Percentiles rank a stretch among this genome's conserved stretches.
Evolutionary conservation across 768 basidiomycete species (phyloP).

Genomic region (Amanita thiersii): DNA sequence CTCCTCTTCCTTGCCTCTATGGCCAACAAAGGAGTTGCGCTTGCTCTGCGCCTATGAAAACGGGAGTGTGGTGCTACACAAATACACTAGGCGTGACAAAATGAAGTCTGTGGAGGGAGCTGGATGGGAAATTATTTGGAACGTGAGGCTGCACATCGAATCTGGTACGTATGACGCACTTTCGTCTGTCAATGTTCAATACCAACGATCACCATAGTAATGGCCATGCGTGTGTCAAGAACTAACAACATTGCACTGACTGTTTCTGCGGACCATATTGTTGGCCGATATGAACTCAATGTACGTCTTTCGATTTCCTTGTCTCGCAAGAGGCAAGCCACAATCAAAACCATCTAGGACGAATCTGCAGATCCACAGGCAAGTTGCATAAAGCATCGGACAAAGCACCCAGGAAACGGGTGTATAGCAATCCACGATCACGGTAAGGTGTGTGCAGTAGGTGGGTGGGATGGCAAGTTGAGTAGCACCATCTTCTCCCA

Average conservation of each 20-base stretch:
- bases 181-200: not conserved
- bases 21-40: slow-evolving; percentile 33
- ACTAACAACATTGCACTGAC: slow-evolving; percentile 58
- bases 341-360: not conserved
- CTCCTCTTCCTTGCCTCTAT: not conserved
- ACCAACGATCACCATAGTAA: slow-evolving; percentile 39
- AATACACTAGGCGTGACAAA: slow-evolving; percentile 31
- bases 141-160: slow-evolving; percentile 57
- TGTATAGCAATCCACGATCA: slow-evolving; percentile 69
- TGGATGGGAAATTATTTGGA: slow-evolving; percentile 73
- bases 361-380: slow-evolving; percentile 1
- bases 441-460: slow-evolving; percentile 76
- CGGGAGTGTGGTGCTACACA: slow-evolving; percentile 71
- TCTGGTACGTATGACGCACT: slow-evolving; percentile 39
- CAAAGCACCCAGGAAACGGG: slow-evolving; percentile 75
- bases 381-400: slow-evolving; percentile 34
- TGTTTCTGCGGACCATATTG: slow-evolving; percentile 78
- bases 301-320: slow-evolving; percentile 23
- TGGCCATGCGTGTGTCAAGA: slow-evolving; percentile 73
- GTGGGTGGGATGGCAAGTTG: slow-evolving; percentile 92
- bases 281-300: slow-evolving; percentile 55
- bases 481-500: slow-evolving; percentile 17
- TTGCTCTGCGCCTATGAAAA: slow-evolving; percentile 80
- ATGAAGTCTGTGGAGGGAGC: slow-evolving; percentile 56
- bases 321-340: not conserved